Conservation (phyloP, 129 eudicot genomes). For the Heracleum sosnowskyi region DNA sequence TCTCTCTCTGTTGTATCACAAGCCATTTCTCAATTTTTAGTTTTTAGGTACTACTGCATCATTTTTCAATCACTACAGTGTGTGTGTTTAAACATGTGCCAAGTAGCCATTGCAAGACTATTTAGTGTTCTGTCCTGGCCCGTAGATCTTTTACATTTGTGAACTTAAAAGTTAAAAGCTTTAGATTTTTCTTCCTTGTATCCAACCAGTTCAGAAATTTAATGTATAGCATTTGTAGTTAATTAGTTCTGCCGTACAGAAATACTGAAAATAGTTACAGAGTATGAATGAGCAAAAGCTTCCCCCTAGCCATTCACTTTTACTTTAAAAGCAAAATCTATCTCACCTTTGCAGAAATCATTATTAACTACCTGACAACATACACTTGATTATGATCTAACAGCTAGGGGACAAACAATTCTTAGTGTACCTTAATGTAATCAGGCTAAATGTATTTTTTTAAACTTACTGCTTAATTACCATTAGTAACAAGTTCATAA, state of each 20-base stretch:
- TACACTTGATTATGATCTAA: background rate
- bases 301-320: background rate
- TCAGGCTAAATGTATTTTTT: too few species aligned
- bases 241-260: background rate
- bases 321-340: background rate
- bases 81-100: too few species aligned
- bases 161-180: background rate
- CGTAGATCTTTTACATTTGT: background rate
- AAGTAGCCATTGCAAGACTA: too few species aligned
- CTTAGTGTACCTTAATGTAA: background rate
- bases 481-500: background rate
- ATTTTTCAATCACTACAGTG: too few species aligned
- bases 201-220: background rate
- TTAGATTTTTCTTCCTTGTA: background rate
- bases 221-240: background rate
- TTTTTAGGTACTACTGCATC: too few species aligned
- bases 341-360: constrained; percentile 14
- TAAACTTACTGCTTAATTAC: too few species aligned
- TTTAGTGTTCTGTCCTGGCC: background rate
- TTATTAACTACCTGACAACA: constrained; percentile 5
- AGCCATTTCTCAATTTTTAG: too few species aligned
- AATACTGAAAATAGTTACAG: background rate
- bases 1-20: too few species aligned
- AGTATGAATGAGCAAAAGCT: background rate
- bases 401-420: background rate